Evolutionary conservation across 1,284 basidiomycete species (phyloP), one percentile per base, ranked within the genome.

Genomic region (Farysia itapuensis): DNA sequence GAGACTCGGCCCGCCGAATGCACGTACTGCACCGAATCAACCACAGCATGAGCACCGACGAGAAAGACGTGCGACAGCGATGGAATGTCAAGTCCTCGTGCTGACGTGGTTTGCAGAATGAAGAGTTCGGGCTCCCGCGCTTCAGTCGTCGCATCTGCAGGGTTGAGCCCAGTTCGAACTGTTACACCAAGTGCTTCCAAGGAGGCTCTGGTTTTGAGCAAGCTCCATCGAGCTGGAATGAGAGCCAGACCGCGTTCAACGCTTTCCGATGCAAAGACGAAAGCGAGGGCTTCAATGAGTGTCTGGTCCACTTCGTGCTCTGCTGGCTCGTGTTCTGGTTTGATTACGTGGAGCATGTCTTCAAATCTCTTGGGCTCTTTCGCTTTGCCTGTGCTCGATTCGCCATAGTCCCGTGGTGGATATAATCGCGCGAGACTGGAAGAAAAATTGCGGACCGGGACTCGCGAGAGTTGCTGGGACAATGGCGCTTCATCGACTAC

Each of bases 1-100:
- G 68, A 47, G 11, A 65, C 72, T 18, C 74, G 66, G 5, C 74
- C 74, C 5, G 74, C 74, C 15, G 68, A 40, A 33, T 76, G 74
- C 8, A 64, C 66, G 43, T 76, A 76, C 25, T 63, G 58, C 25
- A 70, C 61, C 2, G 74, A 57, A 33, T 74, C 68, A 9, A 60
- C 46, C 16, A 75, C 68, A 0, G 68, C 58, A 5, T 54, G 41
- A n/a, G 64, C 39, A 5, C 72, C 72, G 4, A 76, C 39, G 6
- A 74, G 38, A 31, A 73, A 76, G 20, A 74, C 72, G 34, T 76
- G 72, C 30, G 53, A 56, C 15, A 76, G 66, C 14, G 35, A 45
- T 1, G 69, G 70, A 26, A 76, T 38, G 44, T 76, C 72, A 5
- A 76, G 57, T 5, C 74, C 74, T 12, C 74, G 70, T 14, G 68